Base-by-base conservation (phyloP, 768 basidiomycete genomes). In the Artomyces pyxidatus region DNA sequence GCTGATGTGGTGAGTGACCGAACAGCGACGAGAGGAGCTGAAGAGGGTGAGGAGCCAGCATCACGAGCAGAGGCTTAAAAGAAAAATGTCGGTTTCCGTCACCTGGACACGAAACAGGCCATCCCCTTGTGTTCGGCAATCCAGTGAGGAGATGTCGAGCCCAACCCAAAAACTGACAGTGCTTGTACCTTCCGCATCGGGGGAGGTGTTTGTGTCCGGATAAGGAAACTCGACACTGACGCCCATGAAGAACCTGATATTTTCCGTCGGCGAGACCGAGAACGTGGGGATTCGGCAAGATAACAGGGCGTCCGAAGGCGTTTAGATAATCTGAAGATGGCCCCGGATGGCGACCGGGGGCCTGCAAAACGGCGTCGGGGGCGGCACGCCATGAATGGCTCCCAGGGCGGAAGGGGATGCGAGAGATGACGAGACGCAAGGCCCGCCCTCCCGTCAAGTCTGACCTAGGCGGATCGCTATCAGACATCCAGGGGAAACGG, bases 61-160 rank as follows among this genome's bases (percentile, higher is more conserved):
- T 19, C 32, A 11, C 5, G 16, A 1, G 37, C 19, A 42, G 25
- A 14, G 45, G 19, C 14, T 48, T 56, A 47, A 50, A 53, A 47
- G 19, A 37, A 39, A 19, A 42, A 6, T 8, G 25, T 37, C 26
- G 21, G 23, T 0, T 21, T 23, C 16, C 26, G 17, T 27, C n/a
- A 16, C 3, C 39, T 29, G 10, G 30, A 10, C 12, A 56, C 52
- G 25, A 47, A 54, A 50, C 17, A 38, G 52, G 55, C 17, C 21
- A 23, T 56, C 49, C 55, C 55, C 49, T 54, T 56, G 48, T 56
- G 26, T 32, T 48, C 30, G 38, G 54, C 27, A 16, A 30, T 8
- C 23, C 9, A 25, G 8, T 29, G 22, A 29, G 27, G 32, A 3
- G 21, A 32, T 16, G 46, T 19, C 41, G 42, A 5, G 21, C 25